Conservation (phyloP, 768 basidiomycete genomes). For the Agaricus subrufescens region DNA sequence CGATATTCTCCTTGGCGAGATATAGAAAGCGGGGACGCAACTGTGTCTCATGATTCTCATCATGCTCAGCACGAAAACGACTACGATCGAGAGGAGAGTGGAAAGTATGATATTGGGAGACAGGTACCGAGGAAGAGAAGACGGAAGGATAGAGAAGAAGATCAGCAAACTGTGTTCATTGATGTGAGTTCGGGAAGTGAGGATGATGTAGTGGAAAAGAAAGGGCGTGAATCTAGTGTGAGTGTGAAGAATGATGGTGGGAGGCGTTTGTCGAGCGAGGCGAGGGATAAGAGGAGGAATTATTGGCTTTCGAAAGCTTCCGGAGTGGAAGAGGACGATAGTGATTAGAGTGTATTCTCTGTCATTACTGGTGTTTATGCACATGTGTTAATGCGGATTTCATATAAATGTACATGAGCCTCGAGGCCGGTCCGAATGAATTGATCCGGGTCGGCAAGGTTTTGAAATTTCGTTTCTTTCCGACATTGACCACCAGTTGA, state of each 20-base stretch:
- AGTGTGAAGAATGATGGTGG: slow-evolving; percentile 8
- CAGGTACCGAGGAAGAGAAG: slow-evolving; percentile 45
- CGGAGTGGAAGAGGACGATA: slow-evolving; percentile 22
- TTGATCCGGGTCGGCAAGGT: not conserved
- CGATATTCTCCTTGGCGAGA: slow-evolving; percentile 8
- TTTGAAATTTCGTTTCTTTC: not conserved
- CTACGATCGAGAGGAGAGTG: slow-evolving; percentile 40
- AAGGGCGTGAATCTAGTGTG: slow-evolving; percentile 16
- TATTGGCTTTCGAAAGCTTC: slow-evolving; percentile 58
- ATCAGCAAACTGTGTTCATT: slow-evolving; percentile 44
- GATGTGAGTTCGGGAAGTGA: slow-evolving; percentile 30
- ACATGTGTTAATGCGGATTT: not conserved
- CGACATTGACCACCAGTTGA: not conserved
- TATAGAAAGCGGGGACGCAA: slow-evolving; percentile 3
- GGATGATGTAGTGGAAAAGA: slow-evolving; percentile 18
- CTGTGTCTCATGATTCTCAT: not conserved
- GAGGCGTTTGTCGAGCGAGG: slow-evolving; percentile 6
- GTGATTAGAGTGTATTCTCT: slow-evolving; percentile 1
- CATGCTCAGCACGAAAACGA: slow-evolving; percentile 3
- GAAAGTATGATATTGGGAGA: slow-evolving; percentile 51
- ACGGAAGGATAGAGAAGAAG: slow-evolving; percentile 33
- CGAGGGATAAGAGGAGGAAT: slow-evolving; percentile 33
- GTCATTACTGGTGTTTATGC: not conserved
- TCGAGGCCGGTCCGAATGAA: not conserved
- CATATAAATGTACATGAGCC: not conserved